Conservation (phyloP, 176 grass and related monocot genomes). For the Leersia perrieri region DNA sequence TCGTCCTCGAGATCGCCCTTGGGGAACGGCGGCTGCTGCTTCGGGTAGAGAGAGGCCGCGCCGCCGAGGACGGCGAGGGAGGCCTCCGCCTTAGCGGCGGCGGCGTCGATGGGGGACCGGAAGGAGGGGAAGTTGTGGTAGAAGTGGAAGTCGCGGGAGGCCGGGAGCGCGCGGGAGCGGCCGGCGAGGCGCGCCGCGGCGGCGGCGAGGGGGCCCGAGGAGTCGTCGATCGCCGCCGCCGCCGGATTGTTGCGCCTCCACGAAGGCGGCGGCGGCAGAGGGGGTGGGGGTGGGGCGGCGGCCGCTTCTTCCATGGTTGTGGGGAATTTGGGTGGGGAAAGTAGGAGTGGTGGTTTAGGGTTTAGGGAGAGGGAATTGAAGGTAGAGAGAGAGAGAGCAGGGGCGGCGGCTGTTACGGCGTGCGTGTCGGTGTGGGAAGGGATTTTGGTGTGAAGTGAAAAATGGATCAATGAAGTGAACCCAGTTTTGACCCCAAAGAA, state of each 20-base stretch:
- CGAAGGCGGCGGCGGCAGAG: too few relatives aligned
- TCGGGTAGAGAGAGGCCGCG: conserved; percentile 18
- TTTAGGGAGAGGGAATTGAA: conserved; percentile 20
- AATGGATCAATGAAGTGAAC: too few relatives aligned
- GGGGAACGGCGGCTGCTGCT: conserved; percentile 46
- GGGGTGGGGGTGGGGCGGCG: too few relatives aligned
- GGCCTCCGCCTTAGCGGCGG: conserved; percentile 44
- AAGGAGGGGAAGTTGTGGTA: conserved; percentile 85
- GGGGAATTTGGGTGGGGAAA: conserved; percentile 17
- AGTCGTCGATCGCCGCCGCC: conserved; percentile 36
- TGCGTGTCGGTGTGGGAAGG: not conserved
- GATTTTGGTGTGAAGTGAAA: not conserved
- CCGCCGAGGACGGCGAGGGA: conserved; percentile 39
- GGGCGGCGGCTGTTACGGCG: not conserved
- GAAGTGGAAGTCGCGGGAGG: conserved; percentile 79
- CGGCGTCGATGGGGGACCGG: conserved; percentile 48
- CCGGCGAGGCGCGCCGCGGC: conserved; percentile 43
- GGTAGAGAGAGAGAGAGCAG: too few relatives aligned
- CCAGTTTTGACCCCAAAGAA: too few relatives aligned
- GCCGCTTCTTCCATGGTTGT: conserved; percentile 44
- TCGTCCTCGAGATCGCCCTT: conserved; percentile 60
- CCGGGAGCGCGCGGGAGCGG: conserved; percentile 40
- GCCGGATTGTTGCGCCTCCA: conserved; percentile 43
- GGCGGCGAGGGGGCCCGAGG: conserved; percentile 40
- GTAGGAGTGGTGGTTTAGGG: conserved; percentile 48